phyloP scores from a whole-genome alignment of 139 green algal species.

The Picochlorum sp. region DNA sequence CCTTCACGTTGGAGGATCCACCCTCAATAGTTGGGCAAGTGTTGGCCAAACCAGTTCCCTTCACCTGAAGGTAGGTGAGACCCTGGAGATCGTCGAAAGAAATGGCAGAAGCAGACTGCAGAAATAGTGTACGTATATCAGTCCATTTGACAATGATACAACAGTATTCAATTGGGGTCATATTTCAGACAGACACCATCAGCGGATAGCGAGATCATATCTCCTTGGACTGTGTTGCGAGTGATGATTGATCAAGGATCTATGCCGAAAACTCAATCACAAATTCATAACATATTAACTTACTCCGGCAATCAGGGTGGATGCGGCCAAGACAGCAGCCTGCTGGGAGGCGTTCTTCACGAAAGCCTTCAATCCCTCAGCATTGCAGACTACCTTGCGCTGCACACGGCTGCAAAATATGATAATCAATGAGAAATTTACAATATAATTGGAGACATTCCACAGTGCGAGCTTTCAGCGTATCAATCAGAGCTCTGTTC shows the following conservation, averaged over 20 bases:
- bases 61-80: slow-evolving; percentile 98
- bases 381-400: slow-evolving; percentile 26
- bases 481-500: too few species aligned
- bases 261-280: neutral
- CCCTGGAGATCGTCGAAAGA: slow-evolving; percentile 93
- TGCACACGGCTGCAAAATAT: slow-evolving; percentile 13
- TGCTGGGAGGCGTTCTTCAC: slow-evolving; percentile 24
- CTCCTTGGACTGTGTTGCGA: too few species aligned
- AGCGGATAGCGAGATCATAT: neutral
- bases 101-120: slow-evolving; percentile 62
- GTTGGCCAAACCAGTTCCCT: slow-evolving; percentile 96
- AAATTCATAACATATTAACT: slow-evolving; percentile 17
- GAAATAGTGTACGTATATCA: neutral
- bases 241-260: neutral
- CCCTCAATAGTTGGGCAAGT: slow-evolving; percentile 88
- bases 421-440: too few species aligned
- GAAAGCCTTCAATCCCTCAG: slow-evolving; percentile 20
- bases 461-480: too few species aligned
- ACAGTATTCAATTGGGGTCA: too few species aligned
- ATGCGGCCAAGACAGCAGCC: slow-evolving; percentile 45
- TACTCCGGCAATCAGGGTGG: slow-evolving; percentile 66
- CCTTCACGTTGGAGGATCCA: slow-evolving; percentile 67
- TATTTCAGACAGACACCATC: too few species aligned
- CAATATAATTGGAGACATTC: too few species aligned
- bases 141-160: neutral